Evolutionary conservation across 176 grass and related monocot genomes (phyloP).

Genomic region (Carex cristatella): DNA sequence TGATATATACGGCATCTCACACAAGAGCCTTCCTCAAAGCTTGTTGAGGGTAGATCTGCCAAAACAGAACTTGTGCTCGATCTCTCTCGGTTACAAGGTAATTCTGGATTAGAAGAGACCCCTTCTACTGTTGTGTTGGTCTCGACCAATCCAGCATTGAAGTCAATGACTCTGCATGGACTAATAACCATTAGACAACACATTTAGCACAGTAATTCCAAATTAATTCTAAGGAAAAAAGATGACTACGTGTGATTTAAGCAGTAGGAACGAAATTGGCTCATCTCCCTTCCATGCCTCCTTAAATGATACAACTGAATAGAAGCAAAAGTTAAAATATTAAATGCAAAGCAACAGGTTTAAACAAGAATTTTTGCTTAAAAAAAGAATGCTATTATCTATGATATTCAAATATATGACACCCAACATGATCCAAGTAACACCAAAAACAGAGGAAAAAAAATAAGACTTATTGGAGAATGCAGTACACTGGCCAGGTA

Average conservation of each 20-base stretch:
- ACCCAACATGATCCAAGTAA: neutral
- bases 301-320: neutral
- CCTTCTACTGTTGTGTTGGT: neutral
- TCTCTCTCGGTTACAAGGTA: neutral
- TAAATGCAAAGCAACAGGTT: neutral
- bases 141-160: neutral
- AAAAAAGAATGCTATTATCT: too few relatives aligned
- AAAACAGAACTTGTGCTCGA: neutral
- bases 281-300: neutral
- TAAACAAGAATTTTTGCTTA: too few relatives aligned
- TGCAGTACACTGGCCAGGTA: too few relatives aligned
- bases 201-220: neutral
- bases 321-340: neutral
- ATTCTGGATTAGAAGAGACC: neutral
- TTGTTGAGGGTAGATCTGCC: neutral
- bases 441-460: neutral
- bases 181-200: neutral
- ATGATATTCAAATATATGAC: too few relatives aligned
- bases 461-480: too few relatives aligned
- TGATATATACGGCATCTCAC: neutral
- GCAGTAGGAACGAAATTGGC: neutral
- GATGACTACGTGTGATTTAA: neutral
- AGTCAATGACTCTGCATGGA: neutral
- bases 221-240: neutral
- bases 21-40: neutral